phyloP scores from a whole-genome alignment of 345 rosid genomes.

The Eucalyptus guilfoylei region DNA sequence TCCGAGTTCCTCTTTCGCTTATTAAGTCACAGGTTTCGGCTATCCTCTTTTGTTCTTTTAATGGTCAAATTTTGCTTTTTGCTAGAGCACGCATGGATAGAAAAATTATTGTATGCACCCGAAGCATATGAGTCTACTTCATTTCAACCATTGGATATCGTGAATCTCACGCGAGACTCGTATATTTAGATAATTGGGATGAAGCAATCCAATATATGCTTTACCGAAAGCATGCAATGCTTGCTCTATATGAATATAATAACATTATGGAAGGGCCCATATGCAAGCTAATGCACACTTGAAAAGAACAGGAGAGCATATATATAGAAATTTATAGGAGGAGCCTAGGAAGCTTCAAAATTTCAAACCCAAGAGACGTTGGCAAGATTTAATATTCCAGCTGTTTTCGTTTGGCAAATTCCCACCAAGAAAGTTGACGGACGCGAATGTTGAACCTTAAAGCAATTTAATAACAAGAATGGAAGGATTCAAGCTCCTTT shows the following conservation, averaged over 20 bases:
- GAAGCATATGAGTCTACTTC: background rate
- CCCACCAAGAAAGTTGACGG: background rate
- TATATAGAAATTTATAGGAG: background rate
- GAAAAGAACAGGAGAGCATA: background rate
- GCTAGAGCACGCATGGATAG: background rate
- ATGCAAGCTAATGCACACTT: background rate
- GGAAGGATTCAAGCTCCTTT: background rate
- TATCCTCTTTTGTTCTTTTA: background rate
- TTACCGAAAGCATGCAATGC: background rate
- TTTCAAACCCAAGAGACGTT: background rate
- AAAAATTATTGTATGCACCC: background rate
- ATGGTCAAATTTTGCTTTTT: background rate
- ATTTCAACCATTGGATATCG: background rate
- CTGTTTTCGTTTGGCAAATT: background rate
- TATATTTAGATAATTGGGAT: background rate
- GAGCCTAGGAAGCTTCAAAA: background rate
- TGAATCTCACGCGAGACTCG: rapidly evolving
- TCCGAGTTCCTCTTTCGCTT: background rate
- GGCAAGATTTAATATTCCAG: background rate
- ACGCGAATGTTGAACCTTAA: background rate
- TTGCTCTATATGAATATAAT: background rate
- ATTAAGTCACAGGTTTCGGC: rapidly evolving
- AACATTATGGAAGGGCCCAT: background rate
- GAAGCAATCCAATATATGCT: background rate
- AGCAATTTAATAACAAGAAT: background rate